Evolutionary conservation across 192 early-diverging fungal species (phyloP).

Genomic region (Chytriomyces sp.): DNA sequence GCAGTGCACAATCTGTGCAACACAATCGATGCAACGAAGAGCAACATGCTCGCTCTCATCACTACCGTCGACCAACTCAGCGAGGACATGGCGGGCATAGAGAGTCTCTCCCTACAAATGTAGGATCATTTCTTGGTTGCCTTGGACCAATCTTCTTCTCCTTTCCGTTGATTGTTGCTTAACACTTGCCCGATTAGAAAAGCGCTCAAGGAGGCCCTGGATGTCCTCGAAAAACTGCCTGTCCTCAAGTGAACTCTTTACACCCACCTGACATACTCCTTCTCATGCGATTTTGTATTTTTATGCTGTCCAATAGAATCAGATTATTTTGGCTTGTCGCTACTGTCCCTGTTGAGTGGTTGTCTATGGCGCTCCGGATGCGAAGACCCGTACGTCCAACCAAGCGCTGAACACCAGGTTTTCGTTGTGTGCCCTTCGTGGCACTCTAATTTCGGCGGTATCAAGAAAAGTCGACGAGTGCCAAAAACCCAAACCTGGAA

Average conservation of each 20-base stretch:
- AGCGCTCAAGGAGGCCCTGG: constrained; percentile 25
- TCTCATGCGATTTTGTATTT: too few species aligned
- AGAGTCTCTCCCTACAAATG: constrained; percentile 37
- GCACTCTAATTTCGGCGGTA: too few species aligned
- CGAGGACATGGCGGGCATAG: constrained; percentile 39
- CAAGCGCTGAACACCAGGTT: too few species aligned
- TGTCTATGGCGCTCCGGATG: too few species aligned
- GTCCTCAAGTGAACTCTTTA: not conserved
- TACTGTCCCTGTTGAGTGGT: too few species aligned
- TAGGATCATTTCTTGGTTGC: not conserved
- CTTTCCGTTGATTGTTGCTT: not conserved
- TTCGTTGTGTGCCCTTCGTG: too few species aligned
- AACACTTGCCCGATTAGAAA: not conserved
- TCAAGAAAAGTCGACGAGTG: too few species aligned
- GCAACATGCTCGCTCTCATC: constrained; percentile 35
- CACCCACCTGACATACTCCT: too few species aligned
- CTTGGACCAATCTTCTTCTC: not conserved
- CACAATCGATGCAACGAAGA: constrained; percentile 15
- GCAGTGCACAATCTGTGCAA: constrained; percentile 21
- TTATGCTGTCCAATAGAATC: too few species aligned
- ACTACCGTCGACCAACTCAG: constrained; percentile 35
- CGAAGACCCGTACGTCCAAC: too few species aligned
- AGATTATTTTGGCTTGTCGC: too few species aligned
- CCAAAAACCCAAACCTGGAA: too few species aligned
- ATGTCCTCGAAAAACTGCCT: constrained; percentile 19